Percentiles rank a stretch among this genome's conserved stretches.
phyloP scores from a whole-genome alignment of 129 eudicot species.

The Flaveria trinervia region DNA sequence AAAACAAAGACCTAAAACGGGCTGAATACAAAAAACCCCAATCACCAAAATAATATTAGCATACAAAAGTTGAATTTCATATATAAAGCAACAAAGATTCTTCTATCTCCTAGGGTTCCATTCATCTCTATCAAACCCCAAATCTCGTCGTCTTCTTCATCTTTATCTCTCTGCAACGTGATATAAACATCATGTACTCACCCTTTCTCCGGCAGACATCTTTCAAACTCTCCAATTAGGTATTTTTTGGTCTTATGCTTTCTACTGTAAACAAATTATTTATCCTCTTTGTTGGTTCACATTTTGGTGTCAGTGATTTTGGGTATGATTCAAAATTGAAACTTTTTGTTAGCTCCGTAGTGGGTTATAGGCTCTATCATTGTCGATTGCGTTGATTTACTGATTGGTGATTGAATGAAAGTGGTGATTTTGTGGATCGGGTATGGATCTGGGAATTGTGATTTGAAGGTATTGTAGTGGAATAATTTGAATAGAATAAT shows the following conservation, averaged over 20 bases:
- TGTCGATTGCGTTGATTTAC: not conserved
- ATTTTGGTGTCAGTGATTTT: not conserved
- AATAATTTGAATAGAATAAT: not conserved
- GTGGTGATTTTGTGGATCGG: constrained; percentile 16
- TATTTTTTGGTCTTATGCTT: constrained; percentile 7
- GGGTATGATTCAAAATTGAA: constrained; percentile 6
- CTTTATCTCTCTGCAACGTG: constrained; percentile 12
- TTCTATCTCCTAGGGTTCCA: constrained; percentile 38
- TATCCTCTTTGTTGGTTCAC: not conserved
- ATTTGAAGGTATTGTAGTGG: constrained; percentile 3
- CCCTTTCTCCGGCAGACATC: constrained; percentile 23
- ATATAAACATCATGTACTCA: constrained; percentile 6
- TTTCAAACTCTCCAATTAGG: constrained; percentile 28
- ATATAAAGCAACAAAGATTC: constrained; percentile 35
- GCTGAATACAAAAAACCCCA: constrained; percentile 14
- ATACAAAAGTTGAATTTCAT: constrained; percentile 1
- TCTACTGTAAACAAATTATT: constrained; percentile 6
- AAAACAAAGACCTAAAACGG: not conserved
- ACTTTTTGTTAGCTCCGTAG: constrained; percentile 10
- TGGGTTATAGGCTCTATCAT: not conserved
- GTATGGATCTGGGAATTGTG: constrained; percentile 26
- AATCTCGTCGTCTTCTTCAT: constrained; percentile 23
- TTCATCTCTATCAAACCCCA: constrained; percentile 26
- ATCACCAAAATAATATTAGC: not conserved
- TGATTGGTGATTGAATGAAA: not conserved